These are phyloP conservation scores for Aethionema arabicum DNA, from an alignment of 345 rosid genomes.

Conservation along the genomic window DNA sequence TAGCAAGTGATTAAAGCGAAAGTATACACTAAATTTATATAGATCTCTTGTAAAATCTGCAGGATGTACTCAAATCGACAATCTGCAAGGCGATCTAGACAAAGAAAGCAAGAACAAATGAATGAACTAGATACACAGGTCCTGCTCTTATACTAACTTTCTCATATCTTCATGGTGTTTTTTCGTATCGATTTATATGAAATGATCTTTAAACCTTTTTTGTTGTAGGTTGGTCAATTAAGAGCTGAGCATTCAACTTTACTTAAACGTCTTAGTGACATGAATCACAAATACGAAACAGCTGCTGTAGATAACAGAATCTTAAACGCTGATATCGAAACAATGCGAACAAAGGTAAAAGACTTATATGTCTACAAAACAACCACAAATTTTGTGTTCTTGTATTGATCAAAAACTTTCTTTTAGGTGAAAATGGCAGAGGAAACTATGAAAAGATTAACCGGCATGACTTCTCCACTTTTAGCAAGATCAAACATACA, in stretches of 20 bases:
- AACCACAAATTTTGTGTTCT: neutral
- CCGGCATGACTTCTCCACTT: conserved; percentile 72
- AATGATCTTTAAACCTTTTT: conserved; percentile 12
- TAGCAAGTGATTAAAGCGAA: neutral
- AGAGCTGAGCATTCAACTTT: conserved; percentile 71
- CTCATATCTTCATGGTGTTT: neutral
- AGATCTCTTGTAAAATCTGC: conserved; percentile 10
- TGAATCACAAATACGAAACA: conserved; percentile 71
- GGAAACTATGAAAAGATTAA: conserved; percentile 85
- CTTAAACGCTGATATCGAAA: conserved; percentile 92
- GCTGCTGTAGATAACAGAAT: conserved; percentile 87
- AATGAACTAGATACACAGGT: conserved; percentile 93
- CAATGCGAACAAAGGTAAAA: conserved; percentile 81
- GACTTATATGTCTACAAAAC: too few species aligned
- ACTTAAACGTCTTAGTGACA: conserved; percentile 61
- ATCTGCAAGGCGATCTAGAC: conserved; percentile 96
- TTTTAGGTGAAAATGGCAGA: conserved; percentile 97
- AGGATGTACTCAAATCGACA: conserved; percentile 99
- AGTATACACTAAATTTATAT: neutral
- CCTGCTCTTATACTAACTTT: too few species aligned
- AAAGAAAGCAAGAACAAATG: conserved; percentile 87
- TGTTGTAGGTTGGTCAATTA: conserved; percentile 67
- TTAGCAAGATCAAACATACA: conserved; percentile 53
- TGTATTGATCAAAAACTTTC: conserved; percentile 16
- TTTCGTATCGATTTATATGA: conserved; percentile 11